Evolutionary conservation across 352 stramenopile genomes (phyloP).

Genomic region (Globisporangium recalcitrans): DNA sequence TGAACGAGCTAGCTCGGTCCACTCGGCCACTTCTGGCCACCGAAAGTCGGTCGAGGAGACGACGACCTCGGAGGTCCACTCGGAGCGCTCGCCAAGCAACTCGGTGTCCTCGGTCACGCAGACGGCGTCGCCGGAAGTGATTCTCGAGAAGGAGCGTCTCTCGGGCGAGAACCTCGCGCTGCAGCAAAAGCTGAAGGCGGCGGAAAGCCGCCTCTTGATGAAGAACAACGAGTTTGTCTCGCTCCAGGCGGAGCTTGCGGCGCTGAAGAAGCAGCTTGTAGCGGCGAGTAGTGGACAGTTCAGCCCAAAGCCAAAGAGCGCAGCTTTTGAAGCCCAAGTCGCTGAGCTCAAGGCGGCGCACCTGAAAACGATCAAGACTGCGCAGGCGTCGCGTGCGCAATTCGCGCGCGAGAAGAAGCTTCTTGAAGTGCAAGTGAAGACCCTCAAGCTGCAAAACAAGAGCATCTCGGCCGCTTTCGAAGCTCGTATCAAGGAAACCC

Average conservation of each 20-base stretch:
- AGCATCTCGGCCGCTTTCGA: not conserved
- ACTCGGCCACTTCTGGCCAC: constrained; percentile 4
- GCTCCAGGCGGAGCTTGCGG: constrained; percentile 10
- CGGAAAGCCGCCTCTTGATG: constrained; percentile 18
- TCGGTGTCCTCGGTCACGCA: constrained; percentile 9
- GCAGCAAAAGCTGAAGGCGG: constrained; percentile 25
- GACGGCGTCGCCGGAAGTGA: constrained; percentile 23
- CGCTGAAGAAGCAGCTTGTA: constrained; percentile 31
- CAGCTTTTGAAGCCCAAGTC: constrained; percentile 23
- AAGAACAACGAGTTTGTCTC: constrained; percentile 33
- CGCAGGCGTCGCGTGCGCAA: constrained; percentile 1
- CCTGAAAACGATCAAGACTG: constrained; percentile 5
- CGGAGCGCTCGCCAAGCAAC: constrained; percentile 2
- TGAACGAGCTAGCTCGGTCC: not conserved
- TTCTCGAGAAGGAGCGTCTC: constrained; percentile 40
- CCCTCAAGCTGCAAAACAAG: not conserved
- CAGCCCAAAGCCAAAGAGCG: constrained; percentile 17
- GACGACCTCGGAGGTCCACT: constrained; percentile 12
- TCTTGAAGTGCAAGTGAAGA: not conserved
- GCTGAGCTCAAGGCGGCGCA: constrained; percentile 18
- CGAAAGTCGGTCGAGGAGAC: constrained; percentile 13
- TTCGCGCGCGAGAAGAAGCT: not conserved
- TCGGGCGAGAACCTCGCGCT: constrained; percentile 36
- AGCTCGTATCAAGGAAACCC: not conserved
- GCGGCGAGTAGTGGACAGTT: constrained; percentile 25